These are phyloP conservation scores for Cryptosporidium sp. DNA, from an alignment of 169 alveolate species.

Conservation along the genomic window DNA sequence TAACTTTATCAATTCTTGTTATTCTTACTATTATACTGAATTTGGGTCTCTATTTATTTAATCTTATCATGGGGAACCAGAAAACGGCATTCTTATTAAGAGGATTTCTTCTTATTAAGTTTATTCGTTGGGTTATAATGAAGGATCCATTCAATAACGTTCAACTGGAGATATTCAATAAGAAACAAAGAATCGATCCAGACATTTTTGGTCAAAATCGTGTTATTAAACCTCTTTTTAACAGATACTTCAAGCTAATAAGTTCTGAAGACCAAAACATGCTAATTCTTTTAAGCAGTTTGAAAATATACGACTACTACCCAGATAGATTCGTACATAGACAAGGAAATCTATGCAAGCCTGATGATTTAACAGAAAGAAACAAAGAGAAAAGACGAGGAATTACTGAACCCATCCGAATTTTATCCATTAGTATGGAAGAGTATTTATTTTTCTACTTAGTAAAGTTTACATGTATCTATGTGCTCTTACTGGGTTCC, in stretches of 20 bases:
- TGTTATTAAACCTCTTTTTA: not conserved
- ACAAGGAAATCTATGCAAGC: not conserved
- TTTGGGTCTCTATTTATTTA: not conserved
- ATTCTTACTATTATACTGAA: not conserved
- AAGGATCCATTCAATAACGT: conserved; percentile 55
- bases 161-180: conserved; percentile 53
- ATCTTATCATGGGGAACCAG: not conserved
- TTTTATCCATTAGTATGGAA: conserved; percentile 45
- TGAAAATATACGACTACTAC: conserved; percentile 45
- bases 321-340: conserved; percentile 47
- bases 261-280: conserved; percentile 32
- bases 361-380: not conserved
- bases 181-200: conserved; percentile 4
- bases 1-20: conserved; percentile 8
- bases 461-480: conserved; percentile 12
- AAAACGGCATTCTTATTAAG: not conserved
- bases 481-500: conserved; percentile 21
- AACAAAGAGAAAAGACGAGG: conserved; percentile 2
- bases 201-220: not conserved
- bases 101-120: conserved; percentile 7
- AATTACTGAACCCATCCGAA: conserved; percentile 8
- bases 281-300: conserved; percentile 1
- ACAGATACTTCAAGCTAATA: conserved; percentile 26
- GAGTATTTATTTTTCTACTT: conserved; percentile 59
- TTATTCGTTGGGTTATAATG: not conserved